Percentiles rank a stretch among this genome's conserved stretches.
phyloP scores from a whole-genome alignment of 371 early-diverging fungal genomes.

The Modicella reniformis region DNA sequence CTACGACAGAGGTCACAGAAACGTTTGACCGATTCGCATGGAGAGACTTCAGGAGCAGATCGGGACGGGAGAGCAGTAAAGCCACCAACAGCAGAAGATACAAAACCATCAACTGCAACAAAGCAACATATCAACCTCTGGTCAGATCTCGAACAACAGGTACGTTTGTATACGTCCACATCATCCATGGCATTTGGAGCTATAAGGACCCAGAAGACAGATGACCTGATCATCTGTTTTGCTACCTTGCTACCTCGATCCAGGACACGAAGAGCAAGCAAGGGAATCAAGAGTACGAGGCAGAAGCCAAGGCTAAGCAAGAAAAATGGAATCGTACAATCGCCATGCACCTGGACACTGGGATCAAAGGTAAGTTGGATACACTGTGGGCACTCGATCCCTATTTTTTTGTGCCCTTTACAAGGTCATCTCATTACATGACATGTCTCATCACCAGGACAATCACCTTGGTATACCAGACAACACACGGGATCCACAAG shows the following conservation, averaged over 20 bases:
- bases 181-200: background rate
- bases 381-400: too few relatives aligned
- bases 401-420: too few relatives aligned
- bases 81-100: slow-evolving; percentile 12
- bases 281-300: slow-evolving; percentile 66
- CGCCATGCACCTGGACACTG: slow-evolving; percentile 75
- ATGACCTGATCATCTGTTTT: background rate
- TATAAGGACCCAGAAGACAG: background rate
- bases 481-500: slow-evolving; percentile 2
- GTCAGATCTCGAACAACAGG: slow-evolving; percentile 59
- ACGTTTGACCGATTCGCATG: slow-evolving; percentile 20
- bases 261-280: slow-evolving; percentile 25
- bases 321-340: slow-evolving; percentile 66
- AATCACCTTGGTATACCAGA: slow-evolving; percentile 26
- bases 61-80: background rate
- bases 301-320: slow-evolving; percentile 66
- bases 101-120: background rate
- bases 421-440: background rate
- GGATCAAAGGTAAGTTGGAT: slow-evolving; percentile 57
- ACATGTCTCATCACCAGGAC: slow-evolving; percentile 3
- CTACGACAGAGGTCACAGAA: slow-evolving; percentile 61
- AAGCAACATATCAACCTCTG: slow-evolving; percentile 68
- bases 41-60: background rate
- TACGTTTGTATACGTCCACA: background rate
- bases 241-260: background rate